Conservation (phyloP, 805 yeast species). For the Ogataea kodamae region DNA sequence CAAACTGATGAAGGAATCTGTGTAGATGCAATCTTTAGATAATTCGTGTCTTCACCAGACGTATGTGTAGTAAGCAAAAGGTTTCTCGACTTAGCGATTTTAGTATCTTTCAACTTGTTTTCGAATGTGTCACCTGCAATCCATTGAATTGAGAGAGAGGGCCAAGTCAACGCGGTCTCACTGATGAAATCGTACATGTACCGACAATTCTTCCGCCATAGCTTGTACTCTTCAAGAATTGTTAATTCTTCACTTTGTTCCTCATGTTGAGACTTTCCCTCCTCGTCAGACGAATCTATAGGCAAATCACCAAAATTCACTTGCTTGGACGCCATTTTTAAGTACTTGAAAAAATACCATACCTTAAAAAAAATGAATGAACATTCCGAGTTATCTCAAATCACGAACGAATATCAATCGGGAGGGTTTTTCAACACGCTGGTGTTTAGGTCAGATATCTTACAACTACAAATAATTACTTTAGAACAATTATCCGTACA, state of each 20-base stretch:
- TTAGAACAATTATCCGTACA: constrained; percentile 14
- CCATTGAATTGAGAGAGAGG: constrained; percentile 78
- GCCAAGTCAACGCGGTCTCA: constrained; percentile 80
- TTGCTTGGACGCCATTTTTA: constrained; percentile 16
- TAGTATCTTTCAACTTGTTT: constrained; percentile 26
- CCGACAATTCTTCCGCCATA: constrained; percentile 80
- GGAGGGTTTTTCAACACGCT: constrained; percentile 10
- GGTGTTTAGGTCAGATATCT: not conserved
- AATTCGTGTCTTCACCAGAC: constrained; percentile 63
- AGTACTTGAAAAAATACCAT: not conserved
- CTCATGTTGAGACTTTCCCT: constrained; percentile 15
- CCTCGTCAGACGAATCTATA: constrained; percentile 17
- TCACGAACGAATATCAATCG: constrained; percentile 14
- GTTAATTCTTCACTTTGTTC: constrained; percentile 38
- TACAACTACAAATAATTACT: constrained; percentile 13
- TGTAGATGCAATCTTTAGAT: constrained; percentile 61
- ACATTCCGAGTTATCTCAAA: constrained; percentile 14
- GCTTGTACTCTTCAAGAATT: constrained; percentile 63
- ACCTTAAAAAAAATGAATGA: constrained; percentile 14
- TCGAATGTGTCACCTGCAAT: constrained; percentile 42
- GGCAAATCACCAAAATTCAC: constrained; percentile 26
- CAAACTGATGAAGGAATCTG: constrained; percentile 48
- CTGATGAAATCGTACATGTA: constrained; percentile 80
- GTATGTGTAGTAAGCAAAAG: constrained; percentile 72
- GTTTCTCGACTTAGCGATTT: constrained; percentile 38